Evolutionary conservation across 139 green algal species (phyloP).

Genomic region (Haematococcus sp.): DNA sequence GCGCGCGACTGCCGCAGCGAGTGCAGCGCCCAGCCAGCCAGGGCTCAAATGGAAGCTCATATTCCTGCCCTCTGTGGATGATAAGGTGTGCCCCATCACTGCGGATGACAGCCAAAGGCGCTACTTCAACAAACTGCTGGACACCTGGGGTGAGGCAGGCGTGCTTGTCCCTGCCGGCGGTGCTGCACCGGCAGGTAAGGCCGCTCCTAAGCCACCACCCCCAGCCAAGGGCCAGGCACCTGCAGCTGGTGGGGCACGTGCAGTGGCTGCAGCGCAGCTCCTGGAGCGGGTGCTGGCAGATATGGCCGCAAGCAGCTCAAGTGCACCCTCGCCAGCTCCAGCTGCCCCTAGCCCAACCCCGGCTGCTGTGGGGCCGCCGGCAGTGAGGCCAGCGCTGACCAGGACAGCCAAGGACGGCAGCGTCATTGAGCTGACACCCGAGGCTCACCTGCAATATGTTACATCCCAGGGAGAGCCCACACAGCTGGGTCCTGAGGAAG

Average conservation of each 20-base stretch:
- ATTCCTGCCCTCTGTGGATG: slow-evolving; percentile 37
- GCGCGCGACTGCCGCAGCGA: background rate
- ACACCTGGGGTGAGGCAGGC: slow-evolving; percentile 43
- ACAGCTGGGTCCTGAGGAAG: slow-evolving; percentile 1
- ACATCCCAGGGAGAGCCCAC: background rate
- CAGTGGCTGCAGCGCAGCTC: slow-evolving; percentile 16
- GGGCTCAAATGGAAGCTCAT: slow-evolving; percentile 19
- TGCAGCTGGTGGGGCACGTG: background rate
- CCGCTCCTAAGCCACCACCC: background rate
- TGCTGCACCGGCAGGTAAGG: background rate
- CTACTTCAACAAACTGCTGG: slow-evolving; percentile 41
- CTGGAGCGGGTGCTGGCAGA: background rate
- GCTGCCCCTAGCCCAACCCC: background rate
- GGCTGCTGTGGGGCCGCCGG: background rate
- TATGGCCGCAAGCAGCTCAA: background rate
- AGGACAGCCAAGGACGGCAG: slow-evolving; percentile 31
- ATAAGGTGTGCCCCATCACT: slow-evolving; percentile 40
- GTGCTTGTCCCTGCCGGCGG: background rate
- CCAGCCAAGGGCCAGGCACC: background rate
- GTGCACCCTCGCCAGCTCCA: background rate
- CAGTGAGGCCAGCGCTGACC: background rate
- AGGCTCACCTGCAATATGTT: background rate
- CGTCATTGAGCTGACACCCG: slow-evolving; percentile 2
- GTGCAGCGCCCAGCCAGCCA: slow-evolving; percentile 4
- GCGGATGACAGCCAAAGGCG: slow-evolving; percentile 38